Evolutionary conservation across 23 red algal species (phyloP).

Genomic region (Pyropia yezoensis): DNA sequence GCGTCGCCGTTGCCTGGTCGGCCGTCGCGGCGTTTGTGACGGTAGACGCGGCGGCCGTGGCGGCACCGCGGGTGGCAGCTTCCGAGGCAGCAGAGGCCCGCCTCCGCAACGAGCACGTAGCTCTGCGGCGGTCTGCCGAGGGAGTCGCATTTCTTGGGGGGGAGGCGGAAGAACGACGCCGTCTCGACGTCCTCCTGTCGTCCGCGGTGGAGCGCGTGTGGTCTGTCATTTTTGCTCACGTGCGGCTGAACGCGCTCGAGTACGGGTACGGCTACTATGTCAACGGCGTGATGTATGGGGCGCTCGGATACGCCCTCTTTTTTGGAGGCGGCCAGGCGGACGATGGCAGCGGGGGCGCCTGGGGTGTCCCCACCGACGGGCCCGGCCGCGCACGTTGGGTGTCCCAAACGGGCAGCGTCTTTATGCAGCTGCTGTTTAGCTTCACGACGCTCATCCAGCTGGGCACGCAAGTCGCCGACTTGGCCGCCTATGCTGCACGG

Average conservation of each 20-base stretch:
- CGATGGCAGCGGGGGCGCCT: neutral
- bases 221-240: slow-evolving; percentile 42
- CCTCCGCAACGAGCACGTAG: slow-evolving; percentile 59
- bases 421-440: slow-evolving; percentile 67
- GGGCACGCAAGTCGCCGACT: slow-evolving; percentile 31
- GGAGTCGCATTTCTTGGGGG: slow-evolving; percentile 44
- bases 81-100: slow-evolving; percentile 58
- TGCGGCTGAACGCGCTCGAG: slow-evolving; percentile 54
- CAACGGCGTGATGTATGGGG: slow-evolving; percentile 47
- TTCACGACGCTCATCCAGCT: slow-evolving; percentile 70
- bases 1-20: slow-evolving; percentile 58
- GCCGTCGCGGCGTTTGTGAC: slow-evolving; percentile 14
- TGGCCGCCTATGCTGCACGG: slow-evolving; percentile 39
- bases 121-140: slow-evolving; percentile 46
- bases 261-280: slow-evolving; percentile 64
- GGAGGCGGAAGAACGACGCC: slow-evolving; percentile 28
- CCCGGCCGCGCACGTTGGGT: slow-evolving; percentile 69
- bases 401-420: slow-evolving; percentile 64
- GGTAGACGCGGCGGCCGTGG: slow-evolving; percentile 24
- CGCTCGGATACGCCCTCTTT: slow-evolving; percentile 45
- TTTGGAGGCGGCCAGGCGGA: too few relatives aligned
- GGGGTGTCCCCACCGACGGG: slow-evolving; percentile 17
- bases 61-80: slow-evolving; percentile 41
- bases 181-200: slow-evolving; percentile 19
- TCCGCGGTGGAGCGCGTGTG: slow-evolving; percentile 23